These are phyloP conservation scores for Arabidopsis lyrata DNA, from an alignment of 441 rosid genomes.

Conservation along the genomic window DNA sequence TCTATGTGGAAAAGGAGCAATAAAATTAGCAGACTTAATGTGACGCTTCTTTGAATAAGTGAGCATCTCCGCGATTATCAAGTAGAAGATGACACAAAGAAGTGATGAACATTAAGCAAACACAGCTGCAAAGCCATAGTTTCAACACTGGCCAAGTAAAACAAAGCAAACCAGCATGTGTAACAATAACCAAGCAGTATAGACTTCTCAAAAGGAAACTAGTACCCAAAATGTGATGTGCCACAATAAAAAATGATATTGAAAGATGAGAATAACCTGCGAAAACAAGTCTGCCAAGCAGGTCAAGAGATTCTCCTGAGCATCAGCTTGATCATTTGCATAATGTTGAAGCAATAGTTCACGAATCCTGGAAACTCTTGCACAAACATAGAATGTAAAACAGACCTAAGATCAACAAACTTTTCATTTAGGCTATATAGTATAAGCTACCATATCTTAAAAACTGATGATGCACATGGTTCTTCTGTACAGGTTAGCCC, in stretches of 20 bases:
- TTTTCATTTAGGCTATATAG: too few relatives aligned
- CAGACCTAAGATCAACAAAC: too few relatives aligned
- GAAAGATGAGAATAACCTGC: slow-evolving; percentile 53
- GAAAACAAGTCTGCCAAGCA: slow-evolving; percentile 91
- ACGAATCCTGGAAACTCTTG: too few relatives aligned
- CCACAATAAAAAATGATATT: background rate
- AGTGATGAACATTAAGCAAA: background rate
- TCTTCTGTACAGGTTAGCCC: too few relatives aligned
- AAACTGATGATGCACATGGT: too few relatives aligned
- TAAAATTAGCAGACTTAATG: background rate
- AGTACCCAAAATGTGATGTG: background rate
- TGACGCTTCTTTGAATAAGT: background rate
- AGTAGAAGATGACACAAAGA: background rate
- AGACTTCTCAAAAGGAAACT: background rate
- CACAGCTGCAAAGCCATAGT: background rate
- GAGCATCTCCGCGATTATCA: slow-evolving; percentile 11
- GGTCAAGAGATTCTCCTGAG: slow-evolving; percentile 87
- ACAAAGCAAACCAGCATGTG: background rate
- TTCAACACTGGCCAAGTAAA: background rate
- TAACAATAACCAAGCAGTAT: background rate
- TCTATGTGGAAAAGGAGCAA: slow-evolving; percentile 55
- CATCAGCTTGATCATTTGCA: slow-evolving; percentile 69
- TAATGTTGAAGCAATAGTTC: slow-evolving; percentile 84
- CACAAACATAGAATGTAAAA: too few relatives aligned
- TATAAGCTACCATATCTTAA: too few relatives aligned